Base-by-base conservation (phyloP, 495 filamentous ascomycete species). In the Hypoxylon lenormandii region DNA sequence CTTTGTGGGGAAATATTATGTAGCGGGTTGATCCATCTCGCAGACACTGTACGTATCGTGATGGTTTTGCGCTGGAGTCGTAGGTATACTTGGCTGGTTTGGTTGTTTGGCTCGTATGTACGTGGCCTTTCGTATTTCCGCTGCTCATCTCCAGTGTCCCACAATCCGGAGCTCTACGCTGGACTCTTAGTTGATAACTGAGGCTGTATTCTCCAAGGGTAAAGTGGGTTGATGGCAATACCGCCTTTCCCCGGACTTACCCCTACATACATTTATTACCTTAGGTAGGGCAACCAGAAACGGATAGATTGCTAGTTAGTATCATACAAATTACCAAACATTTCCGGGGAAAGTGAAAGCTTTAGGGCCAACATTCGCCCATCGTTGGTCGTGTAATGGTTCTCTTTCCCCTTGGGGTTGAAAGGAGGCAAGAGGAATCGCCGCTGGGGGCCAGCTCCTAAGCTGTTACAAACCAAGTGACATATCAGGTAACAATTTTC, bases 1-100 rank as follows among this genome's bases (percentile, higher is more conserved):
- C 68, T 66, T 66, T 62, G 68, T 71, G 68, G 68, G 68, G 68
- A 71, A 66, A 53, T 30, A 4, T 56, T 15, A 53, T 53, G 50
- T 38, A 53, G 48, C 30, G 48, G 48, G 18, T 21, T 33, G 30
- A 33, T 33, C 30, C 30, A 33, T 33, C 30, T 33, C 30, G 26
- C 26, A 28, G 30, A 33, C 30, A 11, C 30, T 33, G 30, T 33
- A 7, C 26, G 26, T 28, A 45, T 19, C 42, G 15, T 45, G 16
- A 45, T 19, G 16, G 16, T 11, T 33, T 45, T 45, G 42, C 16
- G 16, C 16, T 45, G 42, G 16, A 45, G 16, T 45, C 21, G 16
- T n/a, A n/a, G n/a, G n/a, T 19, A 1, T 18, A 45, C 38, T 42
- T 13, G 36, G 36, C 13, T 42, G 4, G 12, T 15, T 42, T 42